These are phyloP conservation scores for Cyberlindnera subsufficiens DNA, from an alignment of 805 yeast genomes.

Conservation along the genomic window DNA sequence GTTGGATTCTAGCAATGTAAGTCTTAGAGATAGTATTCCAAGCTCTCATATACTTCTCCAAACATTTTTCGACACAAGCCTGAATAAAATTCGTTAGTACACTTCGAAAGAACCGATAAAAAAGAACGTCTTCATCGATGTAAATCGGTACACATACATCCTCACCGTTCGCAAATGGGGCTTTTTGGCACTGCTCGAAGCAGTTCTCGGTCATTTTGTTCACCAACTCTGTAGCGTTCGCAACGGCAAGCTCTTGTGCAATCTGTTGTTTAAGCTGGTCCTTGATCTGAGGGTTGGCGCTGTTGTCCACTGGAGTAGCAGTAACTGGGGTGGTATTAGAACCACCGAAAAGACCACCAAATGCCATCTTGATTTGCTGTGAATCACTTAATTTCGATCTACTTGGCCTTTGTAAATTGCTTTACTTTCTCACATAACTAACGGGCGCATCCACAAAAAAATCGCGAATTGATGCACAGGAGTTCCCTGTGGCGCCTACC, in stretches of 20 bases:
- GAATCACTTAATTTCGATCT: neutral
- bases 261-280: constrained; percentile 64
- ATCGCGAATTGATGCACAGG: too few relatives aligned
- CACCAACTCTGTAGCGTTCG: constrained; percentile 83
- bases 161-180: constrained; percentile 56
- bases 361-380: constrained; percentile 16
- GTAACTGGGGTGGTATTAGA: constrained; percentile 19
- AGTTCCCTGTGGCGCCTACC: too few relatives aligned
- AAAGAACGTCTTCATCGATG: neutral
- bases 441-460: too few relatives aligned
- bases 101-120: too few relatives aligned
- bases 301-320: constrained; percentile 14
- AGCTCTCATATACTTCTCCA: constrained; percentile 82
- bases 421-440: too few relatives aligned
- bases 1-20: constrained; percentile 71
- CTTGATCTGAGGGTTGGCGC: constrained; percentile 30
- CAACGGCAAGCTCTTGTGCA: constrained; percentile 81
- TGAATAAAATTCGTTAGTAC: constrained; percentile 6
- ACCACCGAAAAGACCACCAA: constrained; percentile 26
- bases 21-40: constrained; percentile 83
- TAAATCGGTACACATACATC: constrained; percentile 25
- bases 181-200: constrained; percentile 67
- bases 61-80: constrained; percentile 69
- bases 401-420: too few relatives aligned
- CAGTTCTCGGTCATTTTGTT: constrained; percentile 83